Conservation (phyloP, 352 stramenopile species). For the Phytophthora meadii region DNA sequence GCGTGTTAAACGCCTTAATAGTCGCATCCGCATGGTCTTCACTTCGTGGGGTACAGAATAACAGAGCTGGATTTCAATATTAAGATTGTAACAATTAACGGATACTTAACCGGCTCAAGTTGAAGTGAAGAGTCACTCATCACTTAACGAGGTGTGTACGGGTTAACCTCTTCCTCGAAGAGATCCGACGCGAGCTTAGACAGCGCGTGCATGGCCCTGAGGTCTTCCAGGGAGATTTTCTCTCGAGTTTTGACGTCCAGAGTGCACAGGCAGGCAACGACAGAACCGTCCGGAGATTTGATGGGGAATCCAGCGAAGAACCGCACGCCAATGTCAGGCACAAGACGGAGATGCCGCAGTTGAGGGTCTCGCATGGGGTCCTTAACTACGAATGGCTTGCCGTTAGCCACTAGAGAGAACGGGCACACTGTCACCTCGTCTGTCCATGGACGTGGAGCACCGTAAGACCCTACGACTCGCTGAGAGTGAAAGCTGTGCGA, state of each 20-base stretch:
- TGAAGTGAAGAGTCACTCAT: constrained; percentile 21
- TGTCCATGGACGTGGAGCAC: constrained; percentile 17
- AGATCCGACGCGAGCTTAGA: constrained; percentile 66
- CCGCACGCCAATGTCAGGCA: constrained; percentile 46
- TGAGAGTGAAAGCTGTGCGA: constrained; percentile 27
- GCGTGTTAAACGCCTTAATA: constrained; percentile 23
- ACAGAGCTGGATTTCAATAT: constrained; percentile 4
- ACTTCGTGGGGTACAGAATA: background rate
- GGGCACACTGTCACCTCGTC: constrained; percentile 34
- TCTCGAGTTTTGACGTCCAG: constrained; percentile 39
- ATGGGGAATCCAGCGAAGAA: constrained; percentile 74
- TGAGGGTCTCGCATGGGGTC: constrained; percentile 46
- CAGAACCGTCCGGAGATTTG: constrained; percentile 20
- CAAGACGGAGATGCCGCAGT: constrained; percentile 43
- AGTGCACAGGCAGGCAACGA: constrained; percentile 53
- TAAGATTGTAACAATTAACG: constrained; percentile 14
- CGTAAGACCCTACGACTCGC: constrained; percentile 48
- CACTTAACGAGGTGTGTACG: constrained; percentile 39
- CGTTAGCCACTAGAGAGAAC: constrained; percentile 25
- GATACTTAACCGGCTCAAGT: constrained; percentile 14
- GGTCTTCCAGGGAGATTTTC: constrained; percentile 48
- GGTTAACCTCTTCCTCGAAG: constrained; percentile 48
- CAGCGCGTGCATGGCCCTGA: constrained; percentile 52
- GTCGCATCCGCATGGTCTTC: constrained; percentile 21
- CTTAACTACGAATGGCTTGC: constrained; percentile 53